Evolutionary conservation across 345 rosid species (phyloP).

Genomic region (Anacardium occidentale): DNA sequence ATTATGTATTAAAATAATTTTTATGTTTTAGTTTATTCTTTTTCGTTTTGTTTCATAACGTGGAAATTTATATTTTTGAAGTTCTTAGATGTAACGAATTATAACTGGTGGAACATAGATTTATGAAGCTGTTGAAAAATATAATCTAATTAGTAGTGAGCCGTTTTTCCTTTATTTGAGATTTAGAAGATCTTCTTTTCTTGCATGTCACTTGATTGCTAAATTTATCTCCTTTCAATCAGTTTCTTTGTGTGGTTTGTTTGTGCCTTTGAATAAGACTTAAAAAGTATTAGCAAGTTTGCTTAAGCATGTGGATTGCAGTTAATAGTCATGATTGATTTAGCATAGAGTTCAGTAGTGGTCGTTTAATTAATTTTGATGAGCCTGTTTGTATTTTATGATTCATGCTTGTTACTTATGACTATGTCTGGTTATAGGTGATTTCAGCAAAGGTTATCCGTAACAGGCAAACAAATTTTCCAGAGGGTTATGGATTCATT

Average conservation of each 20-base stretch:
- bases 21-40: background rate
- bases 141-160: too few relatives aligned
- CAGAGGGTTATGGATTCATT: conserved; percentile 91
- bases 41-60: too few relatives aligned
- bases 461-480: conserved; percentile 59
- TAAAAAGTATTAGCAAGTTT: background rate
- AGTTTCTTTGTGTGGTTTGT: background rate
- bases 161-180: too few relatives aligned
- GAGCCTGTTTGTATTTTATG: too few relatives aligned
- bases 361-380: too few relatives aligned
- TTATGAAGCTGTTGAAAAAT: too few relatives aligned
- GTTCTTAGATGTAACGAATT: too few relatives aligned
- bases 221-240: too few relatives aligned
- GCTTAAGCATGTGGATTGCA: background rate
- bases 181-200: background rate
- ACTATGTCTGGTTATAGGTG: conserved; percentile 36
- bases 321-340: background rate
- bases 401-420: too few relatives aligned
- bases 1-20: background rate
- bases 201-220: background rate
- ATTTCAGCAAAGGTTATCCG: conserved; percentile 84
- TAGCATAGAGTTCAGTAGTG: background rate
- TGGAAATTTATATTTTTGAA: too few relatives aligned
- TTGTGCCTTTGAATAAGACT: background rate
- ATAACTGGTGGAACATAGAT: too few relatives aligned